Conservation (phyloP, 305 asterid genomes). For the Withania somnifera region DNA sequence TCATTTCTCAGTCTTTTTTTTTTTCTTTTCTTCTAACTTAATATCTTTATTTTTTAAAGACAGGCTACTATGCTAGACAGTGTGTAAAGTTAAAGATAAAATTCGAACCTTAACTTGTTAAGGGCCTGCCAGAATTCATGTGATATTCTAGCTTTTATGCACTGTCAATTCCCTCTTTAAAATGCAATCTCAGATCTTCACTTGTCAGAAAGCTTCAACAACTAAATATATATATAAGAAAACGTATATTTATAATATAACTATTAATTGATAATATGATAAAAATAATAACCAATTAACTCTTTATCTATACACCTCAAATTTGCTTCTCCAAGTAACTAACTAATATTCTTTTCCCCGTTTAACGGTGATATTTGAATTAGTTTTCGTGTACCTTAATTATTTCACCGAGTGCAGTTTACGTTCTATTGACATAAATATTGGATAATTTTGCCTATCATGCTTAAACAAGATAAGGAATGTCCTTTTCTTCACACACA, state of each 20-base stretch:
- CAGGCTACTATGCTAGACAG: too few species aligned
- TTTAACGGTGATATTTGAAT: neutral
- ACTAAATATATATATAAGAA: neutral
- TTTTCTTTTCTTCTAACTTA: too few species aligned
- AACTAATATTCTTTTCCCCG: neutral
- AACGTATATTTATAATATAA: neutral
- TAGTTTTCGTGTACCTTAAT: neutral
- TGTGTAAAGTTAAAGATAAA: neutral
- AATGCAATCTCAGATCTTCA: neutral
- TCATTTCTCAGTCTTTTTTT: too few species aligned
- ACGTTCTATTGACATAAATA: neutral
- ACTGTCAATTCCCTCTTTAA: constrained; percentile 1
- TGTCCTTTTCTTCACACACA: too few species aligned
- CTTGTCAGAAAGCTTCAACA: neutral
- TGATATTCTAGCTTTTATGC: neutral
- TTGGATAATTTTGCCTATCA: neutral
- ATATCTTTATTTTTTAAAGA: too few species aligned
- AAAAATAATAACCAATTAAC: too few species aligned
- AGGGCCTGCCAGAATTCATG: neutral
- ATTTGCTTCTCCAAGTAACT: neutral
- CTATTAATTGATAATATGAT: neutral
- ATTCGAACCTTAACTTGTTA: neutral
- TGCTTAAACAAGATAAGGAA: neutral
- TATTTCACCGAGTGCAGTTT: neutral
- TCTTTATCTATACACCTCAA: too few species aligned